These are phyloP conservation scores for Kodamaea jinghongensis DNA, from an alignment of 805 yeast genomes.

Conservation along the genomic window DNA sequence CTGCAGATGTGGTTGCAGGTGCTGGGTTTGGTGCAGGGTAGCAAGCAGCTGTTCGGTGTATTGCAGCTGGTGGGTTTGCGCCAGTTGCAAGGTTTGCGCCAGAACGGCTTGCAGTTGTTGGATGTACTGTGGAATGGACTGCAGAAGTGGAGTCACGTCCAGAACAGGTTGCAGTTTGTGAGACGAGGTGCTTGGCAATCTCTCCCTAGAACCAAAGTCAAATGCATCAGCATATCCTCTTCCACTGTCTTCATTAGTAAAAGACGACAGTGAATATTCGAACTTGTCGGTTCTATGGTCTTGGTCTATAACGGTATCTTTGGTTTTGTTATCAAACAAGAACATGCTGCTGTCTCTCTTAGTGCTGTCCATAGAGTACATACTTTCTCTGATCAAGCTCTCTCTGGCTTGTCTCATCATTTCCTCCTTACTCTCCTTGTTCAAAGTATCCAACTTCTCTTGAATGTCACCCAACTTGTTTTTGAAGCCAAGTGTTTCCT, in stretches of 20 bases:
- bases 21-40: no score
- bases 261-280: neutral
- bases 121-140: neutral
- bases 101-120: slow-evolving; percentile 7
- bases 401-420: slow-evolving; percentile 13
- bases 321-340: slow-evolving; percentile 14
- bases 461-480: slow-evolving; percentile 33
- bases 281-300: slow-evolving; percentile 6
- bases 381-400: slow-evolving; percentile 15
- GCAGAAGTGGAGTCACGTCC: neutral
- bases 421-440: slow-evolving; percentile 14
- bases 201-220: no score
- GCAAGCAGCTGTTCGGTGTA: no score
- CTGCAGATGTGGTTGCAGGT: no score
- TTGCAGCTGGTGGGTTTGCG: no score
- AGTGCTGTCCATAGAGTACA: slow-evolving; percentile 15
- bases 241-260: neutral
- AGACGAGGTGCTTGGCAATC: no score
- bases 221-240: neutral
- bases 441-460: slow-evolving; percentile 15
- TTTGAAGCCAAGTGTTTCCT: slow-evolving; percentile 52
- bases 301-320: slow-evolving; percentile 12
- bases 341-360: slow-evolving; percentile 15
- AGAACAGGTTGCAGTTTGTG: slow-evolving; percentile 4
- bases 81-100: neutral